Conservation (phyloP, 345 rosid species). For the Sonneratia caseolaris region DNA sequence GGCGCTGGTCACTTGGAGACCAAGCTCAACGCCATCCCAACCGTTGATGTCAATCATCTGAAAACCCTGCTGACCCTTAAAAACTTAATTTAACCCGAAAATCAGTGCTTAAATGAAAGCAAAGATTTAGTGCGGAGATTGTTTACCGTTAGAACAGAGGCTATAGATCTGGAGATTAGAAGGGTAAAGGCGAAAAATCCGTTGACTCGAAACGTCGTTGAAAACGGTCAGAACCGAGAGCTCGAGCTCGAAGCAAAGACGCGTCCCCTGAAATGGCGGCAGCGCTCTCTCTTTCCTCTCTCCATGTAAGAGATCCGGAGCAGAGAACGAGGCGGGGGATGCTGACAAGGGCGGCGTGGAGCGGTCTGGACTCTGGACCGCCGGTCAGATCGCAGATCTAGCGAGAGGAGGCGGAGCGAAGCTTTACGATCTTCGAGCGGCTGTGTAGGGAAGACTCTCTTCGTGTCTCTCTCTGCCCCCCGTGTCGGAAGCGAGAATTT, state of each 20-base stretch:
- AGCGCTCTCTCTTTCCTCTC: not conserved
- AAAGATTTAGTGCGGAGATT: not conserved
- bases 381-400: not conserved
- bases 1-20: not conserved
- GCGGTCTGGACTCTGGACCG: not conserved
- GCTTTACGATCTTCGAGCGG: conserved; percentile 4
- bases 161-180: conserved; percentile 7
- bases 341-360: not conserved
- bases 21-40: conserved; percentile 2
- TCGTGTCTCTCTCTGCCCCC: not conserved
- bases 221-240: not conserved
- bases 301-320: not conserved
- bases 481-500: conserved; percentile 5
- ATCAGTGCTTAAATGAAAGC: not conserved
- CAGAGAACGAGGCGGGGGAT: not conserved
- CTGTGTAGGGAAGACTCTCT: not conserved
- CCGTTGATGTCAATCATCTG: not conserved
- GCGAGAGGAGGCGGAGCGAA: not conserved
- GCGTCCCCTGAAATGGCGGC: not conserved
- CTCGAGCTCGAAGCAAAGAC: not conserved
- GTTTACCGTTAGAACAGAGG: conserved; percentile 5
- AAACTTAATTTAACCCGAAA: not conserved
- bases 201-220: not conserved
- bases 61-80: not conserved
- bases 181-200: not conserved